phyloP scores from a whole-genome alignment of 2,329 filamentous ascomycete genomes.

The Scytalidium sp. region DNA sequence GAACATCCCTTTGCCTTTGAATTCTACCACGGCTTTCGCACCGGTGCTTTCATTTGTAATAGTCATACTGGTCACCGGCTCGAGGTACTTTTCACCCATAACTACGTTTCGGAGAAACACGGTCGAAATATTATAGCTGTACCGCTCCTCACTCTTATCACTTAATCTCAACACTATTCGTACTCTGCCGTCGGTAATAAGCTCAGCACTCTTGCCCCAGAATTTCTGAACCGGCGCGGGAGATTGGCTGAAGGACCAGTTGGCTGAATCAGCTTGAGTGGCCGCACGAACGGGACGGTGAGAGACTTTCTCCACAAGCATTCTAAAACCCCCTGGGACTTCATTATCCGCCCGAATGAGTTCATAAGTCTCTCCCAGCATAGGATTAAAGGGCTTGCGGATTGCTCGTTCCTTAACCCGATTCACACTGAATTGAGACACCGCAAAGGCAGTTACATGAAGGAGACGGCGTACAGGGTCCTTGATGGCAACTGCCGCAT shows the following conservation, averaged over 20 bases:
- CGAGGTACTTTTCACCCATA: conserved; percentile 96
- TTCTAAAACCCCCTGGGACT: conserved; percentile 70
- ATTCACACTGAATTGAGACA: conserved; percentile 78
- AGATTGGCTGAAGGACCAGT: conserved; percentile 85
- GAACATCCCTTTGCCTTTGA: conserved; percentile 96
- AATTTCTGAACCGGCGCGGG: conserved; percentile 93
- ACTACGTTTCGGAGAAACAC: conserved; percentile 95
- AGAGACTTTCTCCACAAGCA: conserved; percentile 92
- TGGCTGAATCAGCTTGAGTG: conserved; percentile 82
- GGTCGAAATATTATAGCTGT: conserved; percentile 84
- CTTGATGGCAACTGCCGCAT: conserved; percentile 65
- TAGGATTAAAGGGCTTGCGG: conserved; percentile 95
- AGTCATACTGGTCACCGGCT: conserved; percentile 88
- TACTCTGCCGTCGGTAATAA: conserved; percentile 87
- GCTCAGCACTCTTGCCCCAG: conserved; percentile 95
- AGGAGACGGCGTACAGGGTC: conserved; percentile 68
- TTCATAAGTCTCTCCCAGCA: conserved; percentile 94
- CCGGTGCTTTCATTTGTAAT: conserved; percentile 82
- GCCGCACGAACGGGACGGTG: conserved; percentile 91
- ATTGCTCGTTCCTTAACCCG: conserved; percentile 88
- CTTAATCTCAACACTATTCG: conserved; percentile 67
- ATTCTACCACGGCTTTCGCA: conserved; percentile 80
- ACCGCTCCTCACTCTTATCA: conserved; percentile 73
- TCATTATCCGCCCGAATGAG: conserved; percentile 81
- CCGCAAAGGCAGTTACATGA: conserved; percentile 84